Base-by-base conservation (phyloP, 2,329 filamentous ascomycete species). In the Colletotrichum horii region DNA sequence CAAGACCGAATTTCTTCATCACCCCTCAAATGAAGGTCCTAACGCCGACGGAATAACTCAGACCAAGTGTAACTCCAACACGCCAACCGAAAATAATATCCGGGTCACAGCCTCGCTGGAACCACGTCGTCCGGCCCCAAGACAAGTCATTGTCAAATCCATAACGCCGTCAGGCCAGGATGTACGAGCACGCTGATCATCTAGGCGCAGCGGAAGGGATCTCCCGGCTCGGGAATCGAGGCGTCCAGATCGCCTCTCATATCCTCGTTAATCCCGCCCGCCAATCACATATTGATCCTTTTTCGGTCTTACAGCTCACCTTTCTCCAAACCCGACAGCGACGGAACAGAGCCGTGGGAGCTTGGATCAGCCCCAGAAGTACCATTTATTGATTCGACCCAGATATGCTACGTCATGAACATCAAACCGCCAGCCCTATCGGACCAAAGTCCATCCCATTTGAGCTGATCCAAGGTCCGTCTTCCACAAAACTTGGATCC, bases 221-320 rank as follows among this genome's bases (percentile, higher is more conserved):
- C 24, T 62, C 38, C 38, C 7, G 19, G 16, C 60, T 70, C 71
- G 66, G 71, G 43, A 73, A 64, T 70, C 56, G 66, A 55, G 4
- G 4, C 34, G n/a, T 30, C 2, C 7, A 32, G 30, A n/a, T n/a
- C 6, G 16, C n/a, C 15, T 6, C 48, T 52, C 60, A 48, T 16
- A n/a, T 28, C 62, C 52, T 24, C 14, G 7, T 7, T 22, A 15
- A 28, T 9, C 24, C 22, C 24, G 28, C 36, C 1, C 22, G 11
- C 73, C 73, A 68, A 68, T 73, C 52, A 67, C 11, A 16, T 8
- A 38, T 66, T 72, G 43, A 62, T 62, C 69, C 69, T 16, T 32
- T 5, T 6, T 64, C 73, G 73, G 70, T 4, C 22, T 64, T 74
- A 30, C 62, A 68, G 58, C 16, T 11, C 14, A 11, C 14, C 15